Evolutionary conservation across 1,284 basidiomycete species (phyloP), one percentile per base, ranked within the genome.

Genomic region (Cryptococcus maquisensis): DNA sequence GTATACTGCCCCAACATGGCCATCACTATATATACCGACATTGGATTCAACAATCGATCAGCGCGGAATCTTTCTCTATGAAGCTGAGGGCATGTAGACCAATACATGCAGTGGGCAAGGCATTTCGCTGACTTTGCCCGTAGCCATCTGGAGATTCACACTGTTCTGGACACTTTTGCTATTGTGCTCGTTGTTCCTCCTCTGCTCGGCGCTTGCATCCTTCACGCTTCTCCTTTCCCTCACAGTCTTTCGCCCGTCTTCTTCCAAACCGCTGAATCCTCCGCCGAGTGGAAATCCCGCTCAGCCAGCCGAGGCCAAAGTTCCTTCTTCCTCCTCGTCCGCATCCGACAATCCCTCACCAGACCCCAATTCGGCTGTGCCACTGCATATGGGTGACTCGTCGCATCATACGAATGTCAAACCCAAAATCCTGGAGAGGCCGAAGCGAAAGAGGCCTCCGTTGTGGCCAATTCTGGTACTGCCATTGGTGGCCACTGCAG

Each of bases 91-190:
- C 61, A 62, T 53, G 60, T 73, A 39, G 20, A 28, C 13, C 23
- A 23, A 10, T 2, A 15, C 45, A 13, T 20, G 10, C 16, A 24
- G 24, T 18, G 8, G 6, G 26, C 13, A 21, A 16, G 6, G 26
- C 13, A 21, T 21, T 20, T 13, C 20, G 26, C 7, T 26, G 18
- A n/a, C 28, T 28, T 20, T 12, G 35, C 20, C 10, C 35, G 26
- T 60, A 90, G 89, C 88, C 56, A 78, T 91, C 52, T 92, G 90
- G 78, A 80, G 79, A 26, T 92, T 89, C 76, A 92, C 88, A 9
- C 78, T 92, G 32, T 91, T 86, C 71, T 93, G 90, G 90, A 87
- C 83, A 1, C 73, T 92, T 28, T 79, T 88, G 51, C 84, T 91
- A 64, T 83, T 89, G 70, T 81, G 81, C 2, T 86, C 86, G 1